Evolutionary conservation across 345 rosid species (phyloP), one percentile per base, ranked within the genome.

Genomic region (Salix dunnii): DNA sequence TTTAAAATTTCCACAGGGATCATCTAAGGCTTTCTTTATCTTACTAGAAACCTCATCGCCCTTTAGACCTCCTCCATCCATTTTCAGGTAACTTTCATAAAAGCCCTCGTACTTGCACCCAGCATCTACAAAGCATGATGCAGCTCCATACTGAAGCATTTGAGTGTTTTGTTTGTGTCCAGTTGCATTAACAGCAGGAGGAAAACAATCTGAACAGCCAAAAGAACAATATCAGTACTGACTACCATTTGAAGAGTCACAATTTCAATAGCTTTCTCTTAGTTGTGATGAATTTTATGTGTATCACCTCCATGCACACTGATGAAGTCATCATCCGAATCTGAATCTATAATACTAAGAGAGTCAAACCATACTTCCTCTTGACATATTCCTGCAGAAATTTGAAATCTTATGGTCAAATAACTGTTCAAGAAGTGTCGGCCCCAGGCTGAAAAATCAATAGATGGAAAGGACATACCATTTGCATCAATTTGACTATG

Each of bases 351-450:
- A 70, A 88, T 84, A 77, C 97, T 93, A 69, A 91, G 86, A 0
- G 96, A 88, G 66, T 93, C 96, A 58, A 88, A 93, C 92, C 93
- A 93, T 60, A 88, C 90, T 77, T 93, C 97, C 71, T 93, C 97
- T 60, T 88, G 88, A 79, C 90, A 86, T 53, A 84, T 80, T 77
- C 89, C 97, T 89, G 73, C 58, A 85, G 36, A 80, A 13, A 14
- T 18, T 68, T 60, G 21, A 76, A 49, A 16, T 76, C 25, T 63
- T 27, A 61, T 6, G 5, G 20, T 77, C 33, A 70, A 66, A 1
- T 36, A 63, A 31, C 30, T n/a, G 69, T 73, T 43, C 61, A 53
- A 61, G 49, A 55, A 28, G 25, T 3, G 31, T 35, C 7, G 36
- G 36, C 7, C 16, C 66, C 62, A 70, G 61, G 21, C 36, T 21